Base-by-base conservation (phyloP, 208 protist species). In the Acanthamoeba castellanii region DNA sequence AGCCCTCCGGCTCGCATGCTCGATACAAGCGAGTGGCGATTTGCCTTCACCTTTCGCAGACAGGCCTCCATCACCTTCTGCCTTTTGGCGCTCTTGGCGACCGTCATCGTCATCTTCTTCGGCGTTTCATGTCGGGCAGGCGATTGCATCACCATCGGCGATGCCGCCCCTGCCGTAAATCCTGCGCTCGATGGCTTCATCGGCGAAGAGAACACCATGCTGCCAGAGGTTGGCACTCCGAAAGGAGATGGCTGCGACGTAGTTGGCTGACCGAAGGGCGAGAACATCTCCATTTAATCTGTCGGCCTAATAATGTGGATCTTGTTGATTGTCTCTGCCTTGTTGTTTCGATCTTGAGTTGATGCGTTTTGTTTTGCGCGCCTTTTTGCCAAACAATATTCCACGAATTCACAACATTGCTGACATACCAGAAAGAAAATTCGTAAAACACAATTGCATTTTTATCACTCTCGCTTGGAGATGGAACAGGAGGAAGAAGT, bases 401-500 rank as follows among this genome's bases (percentile, higher is more conserved):
- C 68, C 9, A 25, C 2, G 30, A 76, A 76, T 72, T 30, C 18
- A 45, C 34, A 45, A 42, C 13, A 61, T 61, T 61, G 7, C 11
- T 61, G 9, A 22, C 55, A 61, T 61, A 13, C 6, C 20, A 13
- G 16, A 22, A 4, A 13, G 55, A 61, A 61, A n/a, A n/a, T n/a
- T n/a, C n/a, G n/a, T 13, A 22, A 61, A 61, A 22, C 8, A n/a
- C n/a, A n/a, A n/a, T n/a, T n/a, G n/a, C n/a, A n/a, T n/a, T n/a
- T n/a, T n/a, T n/a, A n/a, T n/a, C n/a, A n/a, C n/a, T n/a, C n/a
- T n/a, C n/a, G n/a, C n/a, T n/a, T n/a, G n/a, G n/a, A 61, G 74
- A 82, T 55, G 74, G 42, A 52, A 45, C 50, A 47, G 68, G 37
- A n/a, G 74, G 42, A 78, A 22, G 74, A 82, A 37, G 74, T 55